Conservation (phyloP, 768 basidiomycete species). For the Lyophyllum semitale region DNA sequence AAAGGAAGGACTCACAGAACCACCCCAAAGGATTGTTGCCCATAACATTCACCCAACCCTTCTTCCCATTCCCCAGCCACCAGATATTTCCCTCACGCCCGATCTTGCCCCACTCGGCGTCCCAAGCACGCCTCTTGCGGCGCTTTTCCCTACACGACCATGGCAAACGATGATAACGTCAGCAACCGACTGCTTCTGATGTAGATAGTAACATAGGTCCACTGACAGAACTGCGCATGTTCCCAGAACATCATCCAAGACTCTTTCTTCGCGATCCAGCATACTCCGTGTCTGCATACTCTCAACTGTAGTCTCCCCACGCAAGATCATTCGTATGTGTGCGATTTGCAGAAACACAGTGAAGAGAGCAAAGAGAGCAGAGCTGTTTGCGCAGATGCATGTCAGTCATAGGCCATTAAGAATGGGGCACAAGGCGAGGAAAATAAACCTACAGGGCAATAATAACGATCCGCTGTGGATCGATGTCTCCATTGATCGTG, state of each 20-base stretch:
- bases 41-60: constrained; percentile 85
- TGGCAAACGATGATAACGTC: no score
- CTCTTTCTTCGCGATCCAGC: constrained; percentile 61
- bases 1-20: constrained; percentile 65
- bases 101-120: constrained; percentile 79
- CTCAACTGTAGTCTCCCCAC: constrained; percentile 82
- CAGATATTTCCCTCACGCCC: constrained; percentile 82
- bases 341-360: constrained; percentile 53
- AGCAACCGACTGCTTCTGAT: neutral
- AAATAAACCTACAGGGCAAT: constrained; percentile 65
- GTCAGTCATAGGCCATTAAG: neutral
- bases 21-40: constrained; percentile 67
- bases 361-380: constrained; percentile 76
- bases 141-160: constrained; percentile 46
- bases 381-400: constrained; percentile 36
- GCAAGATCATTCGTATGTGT: constrained; percentile 62
- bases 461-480: constrained; percentile 71
- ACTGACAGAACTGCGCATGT: constrained; percentile 61
- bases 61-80: constrained; percentile 67
- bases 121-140: constrained; percentile 54
- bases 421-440: neutral
- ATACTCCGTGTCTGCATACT: constrained; percentile 58
- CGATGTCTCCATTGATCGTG: constrained; percentile 34
- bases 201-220: neutral
- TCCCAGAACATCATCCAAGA: constrained; percentile 50